Conservation (phyloP, 805 yeast species). For the Schwanniomyces sp. region DNA sequence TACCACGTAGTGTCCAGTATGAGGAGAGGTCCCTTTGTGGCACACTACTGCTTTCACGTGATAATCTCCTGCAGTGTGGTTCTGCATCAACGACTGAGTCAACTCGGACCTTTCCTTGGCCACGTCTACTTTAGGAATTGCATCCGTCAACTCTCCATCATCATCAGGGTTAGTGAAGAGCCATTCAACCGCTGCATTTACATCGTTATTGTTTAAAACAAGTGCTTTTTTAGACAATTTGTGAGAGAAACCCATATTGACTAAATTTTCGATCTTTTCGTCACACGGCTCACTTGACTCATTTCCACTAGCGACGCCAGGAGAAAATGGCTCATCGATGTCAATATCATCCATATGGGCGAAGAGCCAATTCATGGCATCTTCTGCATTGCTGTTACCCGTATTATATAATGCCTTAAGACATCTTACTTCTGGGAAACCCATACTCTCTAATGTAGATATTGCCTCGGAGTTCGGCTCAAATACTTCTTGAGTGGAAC, state of each 20-base stretch:
- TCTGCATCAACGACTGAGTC: slow-evolving; percentile 9
- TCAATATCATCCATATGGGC: slow-evolving; percentile 84
- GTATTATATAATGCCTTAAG: slow-evolving; percentile 70
- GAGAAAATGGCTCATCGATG: slow-evolving; percentile 62
- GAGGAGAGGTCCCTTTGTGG: slow-evolving; percentile 87
- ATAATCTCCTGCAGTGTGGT: slow-evolving; percentile 33
- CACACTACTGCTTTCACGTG: slow-evolving; percentile 66
- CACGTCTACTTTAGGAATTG: slow-evolving; percentile 25
- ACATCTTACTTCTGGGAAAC: slow-evolving; percentile 73
- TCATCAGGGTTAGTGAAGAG: slow-evolving; percentile 80
- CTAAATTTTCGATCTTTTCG: slow-evolving; percentile 48
- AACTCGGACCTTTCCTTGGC: slow-evolving; percentile 16
- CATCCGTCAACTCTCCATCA: slow-evolving; percentile 51
- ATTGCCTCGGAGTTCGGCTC: slow-evolving; percentile 57
- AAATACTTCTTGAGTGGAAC: slow-evolving; percentile 28
- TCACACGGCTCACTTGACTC: slow-evolving; percentile 26
- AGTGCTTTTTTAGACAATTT: slow-evolving; percentile 75
- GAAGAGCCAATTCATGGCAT: slow-evolving; percentile 88
- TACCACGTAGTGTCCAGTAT: slow-evolving; percentile 90
- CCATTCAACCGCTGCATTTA: slow-evolving; percentile 89
- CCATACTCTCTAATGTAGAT: slow-evolving; percentile 69
- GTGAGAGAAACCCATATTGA: slow-evolving; percentile 75
- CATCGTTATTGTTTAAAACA: slow-evolving; percentile 53
- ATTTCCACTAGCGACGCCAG: slow-evolving; percentile 8
- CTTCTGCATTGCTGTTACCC: slow-evolving; percentile 63